Conservation (phyloP, 1,139 yeast genomes). For the Blastobotrys aristatus region DNA sequence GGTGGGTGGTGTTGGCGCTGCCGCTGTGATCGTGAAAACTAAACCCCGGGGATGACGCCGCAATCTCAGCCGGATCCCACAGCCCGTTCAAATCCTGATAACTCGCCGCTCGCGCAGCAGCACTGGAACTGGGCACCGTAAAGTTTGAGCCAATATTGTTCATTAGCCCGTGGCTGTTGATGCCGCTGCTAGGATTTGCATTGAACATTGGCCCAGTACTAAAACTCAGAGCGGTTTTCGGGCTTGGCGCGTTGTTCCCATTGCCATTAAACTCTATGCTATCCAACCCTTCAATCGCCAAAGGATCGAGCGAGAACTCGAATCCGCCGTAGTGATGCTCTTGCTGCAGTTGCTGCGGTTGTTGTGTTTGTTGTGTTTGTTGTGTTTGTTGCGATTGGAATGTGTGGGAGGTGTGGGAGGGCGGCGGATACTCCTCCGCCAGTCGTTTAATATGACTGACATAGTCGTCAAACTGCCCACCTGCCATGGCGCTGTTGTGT, state of each 20-base stretch:
- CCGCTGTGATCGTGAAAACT: background rate
- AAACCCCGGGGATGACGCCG: too few species aligned
- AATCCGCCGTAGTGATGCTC: constrained; percentile 19
- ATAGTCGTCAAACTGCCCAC: too few species aligned
- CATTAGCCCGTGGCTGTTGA: background rate
- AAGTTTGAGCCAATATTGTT: background rate
- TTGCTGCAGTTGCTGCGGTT: too few species aligned
- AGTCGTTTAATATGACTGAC: constrained; percentile 3
- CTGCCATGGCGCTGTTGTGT: too few species aligned
- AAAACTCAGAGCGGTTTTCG: too few species aligned
- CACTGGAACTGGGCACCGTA: constrained; percentile 10
- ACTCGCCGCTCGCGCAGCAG: constrained; percentile 8
- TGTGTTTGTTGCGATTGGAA: too few species aligned
- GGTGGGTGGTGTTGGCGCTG: background rate
- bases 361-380: too few species aligned
- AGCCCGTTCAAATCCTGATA: constrained; percentile 5
- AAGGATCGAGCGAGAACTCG: constrained; percentile 32
- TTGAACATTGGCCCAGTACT: background rate
- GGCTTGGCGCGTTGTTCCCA: background rate
- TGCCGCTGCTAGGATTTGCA: too few species aligned
- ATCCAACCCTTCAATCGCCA: constrained; percentile 35
- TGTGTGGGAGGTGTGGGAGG: background rate
- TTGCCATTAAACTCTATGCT: constrained; percentile 2
- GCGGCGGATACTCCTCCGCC: constrained; percentile 1
- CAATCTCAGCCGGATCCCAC: constrained; percentile 9